These are phyloP conservation scores for Hymenoscyphus fructigenus DNA, from an alignment of 2,329 filamentous ascomycete species.

Conservation along the genomic window DNA sequence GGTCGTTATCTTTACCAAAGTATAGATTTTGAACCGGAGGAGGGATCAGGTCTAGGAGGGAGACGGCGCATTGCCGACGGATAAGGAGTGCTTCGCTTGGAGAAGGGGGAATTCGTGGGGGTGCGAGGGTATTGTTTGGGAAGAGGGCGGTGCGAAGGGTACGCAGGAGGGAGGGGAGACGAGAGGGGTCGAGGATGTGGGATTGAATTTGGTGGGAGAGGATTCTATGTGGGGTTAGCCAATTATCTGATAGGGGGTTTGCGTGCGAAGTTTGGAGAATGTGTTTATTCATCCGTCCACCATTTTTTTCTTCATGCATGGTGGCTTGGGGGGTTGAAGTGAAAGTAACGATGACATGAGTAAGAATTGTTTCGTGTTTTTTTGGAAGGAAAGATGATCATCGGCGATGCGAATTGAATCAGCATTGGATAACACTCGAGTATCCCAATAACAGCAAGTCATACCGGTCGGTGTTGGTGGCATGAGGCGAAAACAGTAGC, in stretches of 20 bases:
- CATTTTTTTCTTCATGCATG: neutral
- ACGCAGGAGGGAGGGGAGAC: slow-evolving; percentile 66
- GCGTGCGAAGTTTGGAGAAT: neutral
- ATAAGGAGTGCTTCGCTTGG: slow-evolving; percentile 61
- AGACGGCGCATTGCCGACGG: slow-evolving; percentile 64
- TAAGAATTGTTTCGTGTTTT: neutral
- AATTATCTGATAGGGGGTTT: neutral
- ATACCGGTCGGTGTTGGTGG: slow-evolving; percentile 7
- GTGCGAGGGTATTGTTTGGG: slow-evolving; percentile 76
- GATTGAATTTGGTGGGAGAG: slow-evolving; percentile 57
- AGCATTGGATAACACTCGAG: neutral
- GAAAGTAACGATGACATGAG: neutral
- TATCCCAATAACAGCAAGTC: neutral
- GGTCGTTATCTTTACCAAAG: slow-evolving; percentile 41
- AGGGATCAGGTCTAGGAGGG: slow-evolving; percentile 50
- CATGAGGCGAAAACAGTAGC: slow-evolving; percentile 24
- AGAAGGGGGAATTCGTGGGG: slow-evolving; percentile 60
- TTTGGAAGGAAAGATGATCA: neutral
- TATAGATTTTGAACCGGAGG: slow-evolving; percentile 36
- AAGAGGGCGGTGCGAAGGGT: slow-evolving; percentile 77
- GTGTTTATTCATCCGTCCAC: neutral
- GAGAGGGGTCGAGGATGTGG: slow-evolving; percentile 60
- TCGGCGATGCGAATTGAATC: neutral
- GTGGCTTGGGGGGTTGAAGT: neutral
- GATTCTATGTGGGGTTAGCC: slow-evolving; percentile 32